Percentiles rank a stretch among this genome's conserved stretches.
Evolutionary conservation across 208 protist genomes (phyloP).

Genomic region (Leishmania martiniquensis): DNA sequence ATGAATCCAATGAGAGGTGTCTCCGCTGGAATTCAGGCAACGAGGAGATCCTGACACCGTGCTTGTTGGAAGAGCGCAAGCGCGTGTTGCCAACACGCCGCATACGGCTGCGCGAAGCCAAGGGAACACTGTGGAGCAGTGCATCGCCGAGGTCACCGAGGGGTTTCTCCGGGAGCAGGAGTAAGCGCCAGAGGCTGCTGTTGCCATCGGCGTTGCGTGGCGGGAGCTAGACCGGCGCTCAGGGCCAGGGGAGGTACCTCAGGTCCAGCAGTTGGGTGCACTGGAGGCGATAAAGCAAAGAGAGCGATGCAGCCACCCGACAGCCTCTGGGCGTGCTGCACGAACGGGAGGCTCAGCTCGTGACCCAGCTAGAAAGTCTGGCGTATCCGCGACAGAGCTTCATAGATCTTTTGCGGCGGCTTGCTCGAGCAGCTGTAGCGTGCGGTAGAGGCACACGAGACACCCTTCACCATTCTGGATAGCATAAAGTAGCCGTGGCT

Average conservation of each 20-base stretch:
- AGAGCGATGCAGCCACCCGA: conserved; percentile 21
- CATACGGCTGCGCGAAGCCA: conserved; percentile 28
- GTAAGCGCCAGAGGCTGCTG: conserved; percentile 11
- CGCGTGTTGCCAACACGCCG: conserved; percentile 29
- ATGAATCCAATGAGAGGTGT: conserved; percentile 39
- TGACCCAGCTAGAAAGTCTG: conserved; percentile 28
- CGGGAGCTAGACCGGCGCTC: conserved; percentile 17
- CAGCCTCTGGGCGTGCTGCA: conserved; percentile 30
- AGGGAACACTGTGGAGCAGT: conserved; percentile 16
- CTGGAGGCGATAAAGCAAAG: conserved; percentile 31
- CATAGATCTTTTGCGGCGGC: conserved; percentile 23
- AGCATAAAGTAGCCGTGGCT: not conserved
- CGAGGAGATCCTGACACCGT: conserved; percentile 36
- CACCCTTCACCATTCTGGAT: not conserved
- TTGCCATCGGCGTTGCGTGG: conserved; percentile 15
- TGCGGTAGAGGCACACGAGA: conserved; percentile 31
- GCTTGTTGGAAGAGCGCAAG: conserved; percentile 17
- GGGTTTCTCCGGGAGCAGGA: not conserved
- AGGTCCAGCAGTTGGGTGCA: conserved; percentile 30
- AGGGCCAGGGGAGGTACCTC: conserved; percentile 29
- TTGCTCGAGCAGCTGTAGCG: conserved; percentile 35
- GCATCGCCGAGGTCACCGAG: not conserved
- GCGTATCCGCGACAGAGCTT: conserved; percentile 26
- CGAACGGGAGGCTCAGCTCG: conserved; percentile 28
- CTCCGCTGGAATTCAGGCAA: conserved; percentile 40